Percentiles rank a stretch among this genome's conserved stretches.
Evolutionary conservation across 768 basidiomycete genomes (phyloP).

Genomic region (Dictyophora rubrovolvata): DNA sequence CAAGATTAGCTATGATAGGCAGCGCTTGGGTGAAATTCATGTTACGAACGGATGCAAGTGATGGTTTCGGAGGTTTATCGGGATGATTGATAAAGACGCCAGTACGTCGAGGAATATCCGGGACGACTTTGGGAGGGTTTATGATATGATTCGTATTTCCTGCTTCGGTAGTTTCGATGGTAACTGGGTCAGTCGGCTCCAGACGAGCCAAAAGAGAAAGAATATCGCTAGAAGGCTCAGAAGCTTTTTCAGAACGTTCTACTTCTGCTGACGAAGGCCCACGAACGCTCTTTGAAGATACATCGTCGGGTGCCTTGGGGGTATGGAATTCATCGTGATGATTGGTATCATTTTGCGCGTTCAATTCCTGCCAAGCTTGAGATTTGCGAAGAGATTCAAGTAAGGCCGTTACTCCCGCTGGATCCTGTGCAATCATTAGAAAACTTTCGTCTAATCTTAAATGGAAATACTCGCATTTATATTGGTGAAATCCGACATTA

Average conservation of each 20-base stretch:
- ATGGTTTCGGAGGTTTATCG: not conserved
- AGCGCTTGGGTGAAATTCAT: constrained; percentile 64
- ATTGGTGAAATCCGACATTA: constrained; percentile 38
- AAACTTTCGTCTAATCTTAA: not conserved
- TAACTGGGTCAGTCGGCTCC: constrained; percentile 16
- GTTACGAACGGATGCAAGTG: constrained; percentile 19
- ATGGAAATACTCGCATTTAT: constrained; percentile 36
- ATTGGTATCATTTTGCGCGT: not conserved
- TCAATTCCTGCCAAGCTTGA: constrained; percentile 54
- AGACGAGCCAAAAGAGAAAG: constrained; percentile 57
- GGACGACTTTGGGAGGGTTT: not conserved
- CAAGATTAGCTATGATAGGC: constrained; percentile 50
- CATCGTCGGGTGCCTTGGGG: not conserved
- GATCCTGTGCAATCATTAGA: constrained; percentile 35
- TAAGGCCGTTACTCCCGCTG: constrained; percentile 54
- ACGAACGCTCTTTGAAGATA: not conserved
- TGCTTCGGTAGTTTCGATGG: too few species aligned
- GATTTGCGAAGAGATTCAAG: constrained; percentile 61
- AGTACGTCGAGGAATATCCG: not conserved
- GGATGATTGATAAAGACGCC: not conserved
- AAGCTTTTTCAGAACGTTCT: not conserved
- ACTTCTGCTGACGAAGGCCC: constrained; percentile 18
- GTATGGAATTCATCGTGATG: not conserved
- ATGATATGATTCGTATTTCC: not conserved
- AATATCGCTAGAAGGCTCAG: constrained; percentile 29